These are phyloP conservation scores for Boletus tylopilopsis DNA, from an alignment of 768 basidiomycete species.

Conservation along the genomic window DNA sequence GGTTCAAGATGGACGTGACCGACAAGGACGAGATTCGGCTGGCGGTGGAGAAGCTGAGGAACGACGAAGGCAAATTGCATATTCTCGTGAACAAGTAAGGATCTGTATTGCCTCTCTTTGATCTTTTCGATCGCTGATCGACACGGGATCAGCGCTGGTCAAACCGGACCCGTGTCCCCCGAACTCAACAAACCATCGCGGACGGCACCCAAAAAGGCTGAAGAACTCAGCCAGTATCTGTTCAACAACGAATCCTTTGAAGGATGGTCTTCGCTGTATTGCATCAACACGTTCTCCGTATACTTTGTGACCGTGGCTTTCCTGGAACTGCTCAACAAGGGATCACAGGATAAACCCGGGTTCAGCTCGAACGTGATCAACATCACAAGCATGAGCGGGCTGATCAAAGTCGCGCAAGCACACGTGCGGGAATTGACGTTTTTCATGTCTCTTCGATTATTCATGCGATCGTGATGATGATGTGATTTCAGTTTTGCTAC, in stretches of 20 bases:
- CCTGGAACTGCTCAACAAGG: constrained; percentile 69
- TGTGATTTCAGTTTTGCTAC: constrained; percentile 60
- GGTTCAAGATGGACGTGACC: constrained; percentile 70
- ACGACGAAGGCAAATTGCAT: constrained; percentile 63
- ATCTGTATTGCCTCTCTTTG: background rate
- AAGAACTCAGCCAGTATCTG: constrained; percentile 61
- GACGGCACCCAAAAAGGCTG: constrained; percentile 59
- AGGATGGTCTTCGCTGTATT: constrained; percentile 58
- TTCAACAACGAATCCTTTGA: constrained; percentile 66
- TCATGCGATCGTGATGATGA: background rate
- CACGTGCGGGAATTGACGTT: constrained; percentile 51
- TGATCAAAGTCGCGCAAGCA: constrained; percentile 66
- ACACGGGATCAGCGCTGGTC: constrained; percentile 56
- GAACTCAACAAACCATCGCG: constrained; percentile 57
- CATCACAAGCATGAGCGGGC: constrained; percentile 73
- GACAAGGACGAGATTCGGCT: constrained; percentile 59
- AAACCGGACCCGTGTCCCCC: constrained; percentile 57
- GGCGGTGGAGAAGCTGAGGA: constrained; percentile 39
- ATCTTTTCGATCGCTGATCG: background rate
- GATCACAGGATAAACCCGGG: constrained; percentile 53
- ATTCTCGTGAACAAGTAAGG: constrained; percentile 80
- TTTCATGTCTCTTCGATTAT: background rate
- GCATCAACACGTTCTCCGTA: constrained; percentile 69
- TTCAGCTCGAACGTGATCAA: constrained; percentile 71
- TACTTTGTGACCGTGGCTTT: constrained; percentile 78